A percentile compares a stretch with the other conserved stretches of the same genome.
Conservation (phyloP, 1,139 yeast genomes). For the Lodderomyces oxycetoniae region DNA sequence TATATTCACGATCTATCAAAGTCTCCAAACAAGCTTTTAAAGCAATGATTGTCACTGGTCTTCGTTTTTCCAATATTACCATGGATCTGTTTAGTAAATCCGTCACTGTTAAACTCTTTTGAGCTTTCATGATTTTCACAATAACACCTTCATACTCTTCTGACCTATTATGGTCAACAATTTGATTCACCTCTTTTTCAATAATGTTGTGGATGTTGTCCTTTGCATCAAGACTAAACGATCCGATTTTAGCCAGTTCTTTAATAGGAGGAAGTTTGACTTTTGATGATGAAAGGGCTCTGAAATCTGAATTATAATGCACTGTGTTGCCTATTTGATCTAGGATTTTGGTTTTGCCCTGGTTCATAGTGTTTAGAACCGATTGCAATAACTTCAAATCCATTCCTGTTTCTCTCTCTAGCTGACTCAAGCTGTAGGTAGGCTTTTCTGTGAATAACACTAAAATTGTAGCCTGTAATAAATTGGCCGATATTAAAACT, state of each 20-base stretch:
- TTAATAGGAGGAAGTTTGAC: constrained; percentile 32
- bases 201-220: constrained; percentile 6
- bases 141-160: constrained; percentile 29
- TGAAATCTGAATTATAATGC: constrained; percentile 23
- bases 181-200: constrained; percentile 8
- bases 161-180: constrained; percentile 20
- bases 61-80: constrained; percentile 19
- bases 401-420: constrained; percentile 23
- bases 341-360: constrained; percentile 29
- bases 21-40: constrained; percentile 31
- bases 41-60: constrained; percentile 27
- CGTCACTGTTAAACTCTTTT: constrained; percentile 17
- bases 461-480: constrained; percentile 36
- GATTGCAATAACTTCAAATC: constrained; percentile 23
- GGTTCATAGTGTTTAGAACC: constrained; percentile 27
- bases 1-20: constrained; percentile 31
- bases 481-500: constrained; percentile 33
- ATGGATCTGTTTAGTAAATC: constrained; percentile 27
- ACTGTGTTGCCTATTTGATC: constrained; percentile 14
- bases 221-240: background rate
- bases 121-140: constrained; percentile 32
- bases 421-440: constrained; percentile 16
- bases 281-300: constrained; percentile 25
- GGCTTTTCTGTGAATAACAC: constrained; percentile 26
- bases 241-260: constrained; percentile 14